These are phyloP conservation scores for Solanum chiquidenum DNA, from an alignment of 257 asterid species.

Conservation along the genomic window DNA sequence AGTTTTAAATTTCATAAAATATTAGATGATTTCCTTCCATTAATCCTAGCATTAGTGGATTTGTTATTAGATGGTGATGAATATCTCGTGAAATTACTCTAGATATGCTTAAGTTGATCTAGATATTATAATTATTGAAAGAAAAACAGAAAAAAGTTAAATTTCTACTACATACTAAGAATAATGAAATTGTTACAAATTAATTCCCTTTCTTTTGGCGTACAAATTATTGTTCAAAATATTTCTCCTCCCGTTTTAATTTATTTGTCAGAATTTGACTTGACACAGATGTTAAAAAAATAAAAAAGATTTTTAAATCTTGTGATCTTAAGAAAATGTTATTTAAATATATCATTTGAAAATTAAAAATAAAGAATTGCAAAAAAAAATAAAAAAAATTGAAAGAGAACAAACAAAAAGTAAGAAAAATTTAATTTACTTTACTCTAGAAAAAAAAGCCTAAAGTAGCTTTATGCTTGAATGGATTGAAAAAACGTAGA, in stretches of 20 bases:
- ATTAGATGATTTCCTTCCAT: neutral
- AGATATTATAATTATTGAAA: neutral
- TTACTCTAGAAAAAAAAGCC: neutral
- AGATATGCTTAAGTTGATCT: fast-evolving
- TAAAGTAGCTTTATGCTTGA: neutral
- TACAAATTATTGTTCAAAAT: neutral
- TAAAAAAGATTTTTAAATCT: no score
- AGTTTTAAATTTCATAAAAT: neutral
- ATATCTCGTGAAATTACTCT: neutral
- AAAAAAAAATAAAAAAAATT: no score
- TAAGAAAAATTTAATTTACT: neutral
- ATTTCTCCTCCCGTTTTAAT: neutral
- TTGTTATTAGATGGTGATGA: neutral
- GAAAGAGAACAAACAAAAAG: neutral
- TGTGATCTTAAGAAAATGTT: no score
- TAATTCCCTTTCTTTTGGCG: neutral
- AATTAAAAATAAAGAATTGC: neutral
- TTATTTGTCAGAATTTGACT: neutral
- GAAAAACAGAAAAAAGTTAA: neutral
- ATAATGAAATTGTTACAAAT: neutral
- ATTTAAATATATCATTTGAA: neutral
- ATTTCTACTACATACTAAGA: neutral
- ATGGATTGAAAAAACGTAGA: neutral
- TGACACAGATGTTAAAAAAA: no score
- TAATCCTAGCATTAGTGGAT: neutral